Evolutionary conservation across 1,284 basidiomycete species (phyloP).

Genomic region (Ceratobasidium sp.): DNA sequence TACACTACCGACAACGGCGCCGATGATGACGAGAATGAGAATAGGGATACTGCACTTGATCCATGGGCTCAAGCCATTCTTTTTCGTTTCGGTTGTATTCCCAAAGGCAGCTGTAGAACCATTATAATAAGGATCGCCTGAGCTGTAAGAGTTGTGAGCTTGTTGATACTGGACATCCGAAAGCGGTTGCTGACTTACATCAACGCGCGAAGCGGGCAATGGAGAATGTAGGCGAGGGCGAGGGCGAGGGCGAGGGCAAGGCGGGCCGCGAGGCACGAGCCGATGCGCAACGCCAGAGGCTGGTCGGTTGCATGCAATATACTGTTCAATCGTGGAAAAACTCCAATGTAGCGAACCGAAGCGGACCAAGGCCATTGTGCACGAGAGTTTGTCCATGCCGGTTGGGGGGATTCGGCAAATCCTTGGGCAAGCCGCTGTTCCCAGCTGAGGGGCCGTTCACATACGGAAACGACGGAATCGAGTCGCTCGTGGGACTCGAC

Average conservation of each 20-base stretch:
- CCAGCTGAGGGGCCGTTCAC: constrained; percentile 55
- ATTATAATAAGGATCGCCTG: constrained; percentile 46
- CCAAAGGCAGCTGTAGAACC: constrained; percentile 43
- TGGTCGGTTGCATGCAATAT: no score
- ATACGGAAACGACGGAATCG: constrained; percentile 81
- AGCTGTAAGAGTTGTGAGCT: constrained; percentile 46
- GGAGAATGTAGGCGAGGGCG: constrained; percentile 25
- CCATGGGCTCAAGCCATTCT: constrained; percentile 64
- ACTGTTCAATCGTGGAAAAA: neutral
- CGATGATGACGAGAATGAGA: constrained; percentile 72
- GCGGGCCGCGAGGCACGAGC: no score
- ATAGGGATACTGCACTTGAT: constrained; percentile 74
- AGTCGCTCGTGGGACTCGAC: constrained; percentile 76
- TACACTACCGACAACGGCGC: constrained; percentile 81
- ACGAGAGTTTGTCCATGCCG: constrained; percentile 42
- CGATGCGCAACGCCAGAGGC: no score
- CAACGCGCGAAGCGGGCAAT: constrained; percentile 21
- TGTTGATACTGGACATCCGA: constrained; percentile 47
- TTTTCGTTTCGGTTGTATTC: constrained; percentile 45
- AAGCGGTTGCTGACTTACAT: constrained; percentile 46
- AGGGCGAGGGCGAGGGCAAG: constrained; percentile 21
- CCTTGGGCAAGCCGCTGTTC: constrained; percentile 29
- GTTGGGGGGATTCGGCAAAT: constrained; percentile 17
- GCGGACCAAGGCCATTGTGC: constrained; percentile 41
- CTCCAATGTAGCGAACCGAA: constrained; percentile 40